Evolutionary conservation across 192 early-diverging fungal species (phyloP), one percentile per base, ranked within the genome.

Genomic region (Spizellomyces punctatus): DNA sequence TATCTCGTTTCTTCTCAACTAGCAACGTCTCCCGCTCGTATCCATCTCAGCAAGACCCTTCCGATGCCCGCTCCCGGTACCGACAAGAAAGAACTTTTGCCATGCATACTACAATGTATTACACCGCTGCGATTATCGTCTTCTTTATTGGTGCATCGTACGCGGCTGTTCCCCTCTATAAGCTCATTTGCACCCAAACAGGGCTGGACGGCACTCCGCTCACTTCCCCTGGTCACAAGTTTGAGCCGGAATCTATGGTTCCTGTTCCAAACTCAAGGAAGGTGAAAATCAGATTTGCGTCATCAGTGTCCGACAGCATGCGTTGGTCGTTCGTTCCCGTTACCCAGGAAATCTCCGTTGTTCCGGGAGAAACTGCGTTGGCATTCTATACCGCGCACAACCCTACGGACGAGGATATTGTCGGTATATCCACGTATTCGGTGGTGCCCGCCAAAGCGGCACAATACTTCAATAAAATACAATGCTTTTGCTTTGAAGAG

Each of bases 401-500:
- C 80, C 83, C 85, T 46, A 89, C 91, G 27, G 84, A 90, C 36
- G 87, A 94, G 68, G 93, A 95, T 70, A 89, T 99, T 48, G 89
- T 97, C 63, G 97, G 97, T 10, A 91, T 99, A 67, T 93, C 93
- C 16, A 99, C 97, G 1, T 99, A 99, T 69, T 96, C 95, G 72
- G 96, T 99, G 19, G 89, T 93, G 6, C 97, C 97, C 5, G 85
- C 89, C 62, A 91, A 93, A 72, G 94, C 92, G 0, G 97, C 92
- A 10, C 93, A 90, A 69, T 95, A 99, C 66, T 99, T 99, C 74
- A 99, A 99, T 88, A 99, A 99, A 83, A 95, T 99, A 66, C 97
- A 99, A 76, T 99, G 97, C 76, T 99, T 99, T 71, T 99, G 97
- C 78, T 99, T 99, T 84, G 97, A 99, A 70, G 95, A 98, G 79